A percentile compares a stretch with the other conserved stretches of the same genome.
phyloP scores from a whole-genome alignment of 164 flowering plant genomes.

The Magnolia officinalis region DNA sequence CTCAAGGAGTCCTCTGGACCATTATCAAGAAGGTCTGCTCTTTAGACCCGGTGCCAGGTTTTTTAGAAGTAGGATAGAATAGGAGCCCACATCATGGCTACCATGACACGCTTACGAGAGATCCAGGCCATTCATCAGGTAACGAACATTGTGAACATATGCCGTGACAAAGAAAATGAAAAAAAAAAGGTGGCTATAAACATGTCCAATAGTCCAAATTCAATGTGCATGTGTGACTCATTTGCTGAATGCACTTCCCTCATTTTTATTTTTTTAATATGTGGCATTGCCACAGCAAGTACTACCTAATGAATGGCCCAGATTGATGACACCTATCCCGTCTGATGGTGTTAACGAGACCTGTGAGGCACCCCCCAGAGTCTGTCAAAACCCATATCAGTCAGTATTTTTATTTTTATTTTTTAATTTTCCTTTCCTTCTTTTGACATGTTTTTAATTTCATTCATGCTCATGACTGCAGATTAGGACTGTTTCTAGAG shows the following conservation, averaged over 20 bases:
- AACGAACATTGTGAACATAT: not conserved
- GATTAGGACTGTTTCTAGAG: conserved; percentile 16
- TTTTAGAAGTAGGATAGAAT: not conserved
- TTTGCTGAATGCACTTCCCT: too few relatives aligned
- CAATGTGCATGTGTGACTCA: too few relatives aligned
- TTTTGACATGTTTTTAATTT: not conserved
- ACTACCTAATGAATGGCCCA: too few relatives aligned
- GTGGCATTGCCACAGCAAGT: too few relatives aligned
- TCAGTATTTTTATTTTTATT: not conserved
- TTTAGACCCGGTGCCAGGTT: not conserved
- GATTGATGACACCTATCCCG: not conserved
- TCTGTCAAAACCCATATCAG: not conserved
- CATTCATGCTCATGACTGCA: conserved; percentile 1
- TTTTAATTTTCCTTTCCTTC: too few relatives aligned
- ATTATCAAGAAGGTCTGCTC: conserved; percentile 39
- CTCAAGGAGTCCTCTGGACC: conserved; percentile 48
- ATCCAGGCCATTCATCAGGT: too few relatives aligned
- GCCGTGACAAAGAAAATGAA: too few relatives aligned
- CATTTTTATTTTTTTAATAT: too few relatives aligned
- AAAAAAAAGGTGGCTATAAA: too few relatives aligned
- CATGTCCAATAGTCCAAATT: too few relatives aligned
- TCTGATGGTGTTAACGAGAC: not conserved
- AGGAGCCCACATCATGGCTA: not conserved
- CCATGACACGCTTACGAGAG: not conserved
- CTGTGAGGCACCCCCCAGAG: too few relatives aligned